phyloP scores from a whole-genome alignment of 164 flowering plant species.

The Aristolochia fimbriata region DNA sequence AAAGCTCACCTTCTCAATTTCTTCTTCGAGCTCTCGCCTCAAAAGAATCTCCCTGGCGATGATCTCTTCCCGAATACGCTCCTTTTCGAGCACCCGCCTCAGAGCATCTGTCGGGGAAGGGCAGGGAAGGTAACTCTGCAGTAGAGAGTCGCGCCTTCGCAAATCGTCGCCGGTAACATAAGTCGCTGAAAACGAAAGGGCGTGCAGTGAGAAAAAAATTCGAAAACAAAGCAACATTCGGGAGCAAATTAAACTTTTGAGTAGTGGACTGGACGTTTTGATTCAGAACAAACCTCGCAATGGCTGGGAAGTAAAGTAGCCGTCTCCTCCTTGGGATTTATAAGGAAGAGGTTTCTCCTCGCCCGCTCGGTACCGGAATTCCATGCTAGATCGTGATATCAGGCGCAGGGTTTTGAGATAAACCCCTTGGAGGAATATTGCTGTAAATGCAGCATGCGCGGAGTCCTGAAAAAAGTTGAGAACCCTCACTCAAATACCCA shows the following conservation, averaged over 20 bases:
- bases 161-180: not conserved
- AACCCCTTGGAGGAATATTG: no score
- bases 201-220: not conserved
- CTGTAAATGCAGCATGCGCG: no score
- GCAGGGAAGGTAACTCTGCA: not conserved
- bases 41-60: conserved; percentile 18
- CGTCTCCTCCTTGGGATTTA: no score
- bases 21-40: conserved; percentile 23
- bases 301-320: not conserved
- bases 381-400: no score
- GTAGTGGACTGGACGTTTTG: not conserved
- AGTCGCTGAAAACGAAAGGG: conserved; percentile 1
- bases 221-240: not conserved
- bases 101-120: conserved; percentile 8
- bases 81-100: conserved; percentile 22
- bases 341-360: no score
- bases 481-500: no score
- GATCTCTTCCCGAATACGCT: conserved; percentile 26
- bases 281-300: conserved; percentile 3
- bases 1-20: not conserved
- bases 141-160: not conserved
- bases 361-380: no score
- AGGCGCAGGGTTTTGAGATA: no score
- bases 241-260: not conserved
- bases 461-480: no score